Conservation (phyloP, 2,329 filamentous ascomycete species). For the Cordyceps javanica region DNA sequence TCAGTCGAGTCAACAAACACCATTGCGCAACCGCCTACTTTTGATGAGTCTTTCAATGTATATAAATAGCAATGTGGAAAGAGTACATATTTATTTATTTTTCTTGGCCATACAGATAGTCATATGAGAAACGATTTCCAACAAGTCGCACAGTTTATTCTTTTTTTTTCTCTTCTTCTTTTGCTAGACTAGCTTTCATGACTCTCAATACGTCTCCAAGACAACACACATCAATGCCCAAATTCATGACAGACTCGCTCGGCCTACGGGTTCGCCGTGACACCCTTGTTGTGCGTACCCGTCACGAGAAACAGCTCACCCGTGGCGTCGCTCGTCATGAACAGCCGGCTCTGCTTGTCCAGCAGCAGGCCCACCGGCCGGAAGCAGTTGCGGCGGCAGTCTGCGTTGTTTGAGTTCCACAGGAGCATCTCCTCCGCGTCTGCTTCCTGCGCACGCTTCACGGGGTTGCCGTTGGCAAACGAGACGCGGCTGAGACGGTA, state of each 20-base stretch:
- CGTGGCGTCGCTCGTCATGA: constrained; percentile 46
- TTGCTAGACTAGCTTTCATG: too few relatives aligned
- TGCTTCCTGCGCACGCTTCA: constrained; percentile 27
- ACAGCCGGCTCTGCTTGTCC: constrained; percentile 38
- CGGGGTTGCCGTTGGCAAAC: constrained; percentile 31
- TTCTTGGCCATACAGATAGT: too few relatives aligned
- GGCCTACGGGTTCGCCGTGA: neutral
- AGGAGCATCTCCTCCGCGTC: constrained; percentile 41
- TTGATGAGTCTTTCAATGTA: neutral
- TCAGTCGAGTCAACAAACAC: too few relatives aligned
- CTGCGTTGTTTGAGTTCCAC: constrained; percentile 38
- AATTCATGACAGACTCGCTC: neutral
- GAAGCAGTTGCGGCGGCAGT: constrained; percentile 42
- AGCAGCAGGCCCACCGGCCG: constrained; percentile 43
- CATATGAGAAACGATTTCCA: too few relatives aligned
- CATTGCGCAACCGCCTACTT: too few relatives aligned
- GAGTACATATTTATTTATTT: neutral
- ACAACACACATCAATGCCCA: neutral
- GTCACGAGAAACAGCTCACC: constrained; percentile 48
- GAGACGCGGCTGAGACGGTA: constrained; percentile 32
- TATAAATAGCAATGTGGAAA: neutral
- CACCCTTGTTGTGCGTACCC: constrained; percentile 8
- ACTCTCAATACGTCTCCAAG: too few relatives aligned
- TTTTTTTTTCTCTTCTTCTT: too few relatives aligned
- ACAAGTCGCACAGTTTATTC: too few relatives aligned